Evolutionary conservation across 441 rosid genomes (phyloP).

Genomic region (Syzygium syzygioides): DNA sequence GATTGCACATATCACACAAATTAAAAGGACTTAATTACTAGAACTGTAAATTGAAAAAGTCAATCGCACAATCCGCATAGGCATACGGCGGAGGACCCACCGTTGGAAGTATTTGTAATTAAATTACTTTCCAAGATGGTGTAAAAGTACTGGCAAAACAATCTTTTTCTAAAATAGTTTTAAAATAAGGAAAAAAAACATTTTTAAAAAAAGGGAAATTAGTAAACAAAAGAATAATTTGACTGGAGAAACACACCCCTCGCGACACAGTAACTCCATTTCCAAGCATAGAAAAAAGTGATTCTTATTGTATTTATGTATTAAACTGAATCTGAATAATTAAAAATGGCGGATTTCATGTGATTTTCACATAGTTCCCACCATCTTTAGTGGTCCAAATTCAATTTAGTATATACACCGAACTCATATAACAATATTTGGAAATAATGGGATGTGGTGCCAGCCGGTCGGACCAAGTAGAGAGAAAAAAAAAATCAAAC

Average conservation of each 20-base stretch:
- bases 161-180: neutral
- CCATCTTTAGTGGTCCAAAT: neutral
- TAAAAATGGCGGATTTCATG: neutral
- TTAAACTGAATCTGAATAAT: neutral
- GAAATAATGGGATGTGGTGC: neutral
- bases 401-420: neutral
- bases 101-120: neutral
- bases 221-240: neutral
- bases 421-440: neutral
- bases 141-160: neutral
- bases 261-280: neutral
- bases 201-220: neutral
- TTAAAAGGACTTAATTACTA: neutral
- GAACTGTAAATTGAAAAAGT: neutral
- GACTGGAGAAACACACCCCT: neutral
- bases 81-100: neutral
- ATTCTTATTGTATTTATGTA: neutral
- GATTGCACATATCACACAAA: neutral
- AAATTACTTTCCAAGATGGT: neutral
- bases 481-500: neutral
- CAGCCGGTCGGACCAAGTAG: neutral
- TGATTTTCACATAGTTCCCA: neutral
- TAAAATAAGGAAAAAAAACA: neutral
- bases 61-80: neutral
- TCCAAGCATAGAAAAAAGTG: neutral